Evolutionary conservation across 2,329 filamentous ascomycete species (phyloP).

Genomic region (Sodiomyces alkalinus): DNA sequence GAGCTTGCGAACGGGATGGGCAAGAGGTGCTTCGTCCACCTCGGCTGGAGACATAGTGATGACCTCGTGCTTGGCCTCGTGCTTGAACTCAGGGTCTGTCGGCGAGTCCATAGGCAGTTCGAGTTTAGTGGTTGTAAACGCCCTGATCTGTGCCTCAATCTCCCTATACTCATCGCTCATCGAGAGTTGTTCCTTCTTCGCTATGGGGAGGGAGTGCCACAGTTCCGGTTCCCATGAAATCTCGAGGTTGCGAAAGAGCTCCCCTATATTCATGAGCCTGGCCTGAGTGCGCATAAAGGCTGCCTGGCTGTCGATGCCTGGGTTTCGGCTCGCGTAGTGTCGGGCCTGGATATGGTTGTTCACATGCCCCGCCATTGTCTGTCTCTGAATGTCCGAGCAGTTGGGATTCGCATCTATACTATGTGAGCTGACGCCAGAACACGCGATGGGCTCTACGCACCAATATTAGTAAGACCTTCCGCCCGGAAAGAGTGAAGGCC

Average conservation of each 20-base stretch:
- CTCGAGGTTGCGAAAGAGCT: background rate
- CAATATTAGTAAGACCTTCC: too few relatives aligned
- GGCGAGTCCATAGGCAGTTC: background rate
- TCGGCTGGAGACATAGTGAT: background rate
- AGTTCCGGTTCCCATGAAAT: background rate
- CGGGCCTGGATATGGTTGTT: background rate
- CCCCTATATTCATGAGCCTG: background rate
- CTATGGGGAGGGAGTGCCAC: background rate
- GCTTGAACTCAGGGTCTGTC: background rate
- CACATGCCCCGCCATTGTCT: background rate
- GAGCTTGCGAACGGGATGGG: background rate
- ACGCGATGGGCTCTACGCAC: too few relatives aligned
- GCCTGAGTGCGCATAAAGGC: background rate
- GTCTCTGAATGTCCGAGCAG: background rate
- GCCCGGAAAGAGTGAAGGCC: too few relatives aligned
- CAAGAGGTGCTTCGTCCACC: background rate
- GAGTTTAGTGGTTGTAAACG: background rate
- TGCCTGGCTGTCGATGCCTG: background rate
- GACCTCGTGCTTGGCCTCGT: background rate
- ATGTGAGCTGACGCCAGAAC: background rate
- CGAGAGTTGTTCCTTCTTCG: background rate
- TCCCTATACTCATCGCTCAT: background rate
- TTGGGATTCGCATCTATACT: background rate
- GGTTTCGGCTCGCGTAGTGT: background rate
- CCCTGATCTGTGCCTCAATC: background rate